Percentiles rank a stretch among this genome's conserved stretches.
Evolutionary conservation across 495 filamentous ascomycete genomes (phyloP).

Genomic region (Xylaria grammica): DNA sequence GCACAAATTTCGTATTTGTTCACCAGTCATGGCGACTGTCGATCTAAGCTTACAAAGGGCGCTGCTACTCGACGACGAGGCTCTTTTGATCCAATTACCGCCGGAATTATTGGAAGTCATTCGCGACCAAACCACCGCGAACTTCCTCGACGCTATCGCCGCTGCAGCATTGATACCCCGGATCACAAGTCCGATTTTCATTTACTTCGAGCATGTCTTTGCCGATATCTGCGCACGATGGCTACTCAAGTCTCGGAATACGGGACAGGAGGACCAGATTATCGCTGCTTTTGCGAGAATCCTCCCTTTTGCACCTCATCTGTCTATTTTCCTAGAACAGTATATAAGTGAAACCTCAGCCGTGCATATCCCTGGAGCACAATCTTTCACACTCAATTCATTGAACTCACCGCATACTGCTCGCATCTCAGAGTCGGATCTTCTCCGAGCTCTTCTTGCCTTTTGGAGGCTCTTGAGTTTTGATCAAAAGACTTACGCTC

Average conservation of each 20-base stretch:
- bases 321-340: slow-evolving; percentile 60
- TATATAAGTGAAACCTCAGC: slow-evolving; percentile 43
- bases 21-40: slow-evolving; percentile 47
- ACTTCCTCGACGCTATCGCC: slow-evolving; percentile 74
- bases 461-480: slow-evolving; percentile 78
- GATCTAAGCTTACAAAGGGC: slow-evolving; percentile 48
- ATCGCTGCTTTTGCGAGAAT: slow-evolving; percentile 79
- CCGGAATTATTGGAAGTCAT: slow-evolving; percentile 69
- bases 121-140: slow-evolving; percentile 62
- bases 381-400: slow-evolving; percentile 30
- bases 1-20: slow-evolving; percentile 29
- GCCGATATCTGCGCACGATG: slow-evolving; percentile 82
- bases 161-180: slow-evolving; percentile 67
- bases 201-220: slow-evolving; percentile 70
- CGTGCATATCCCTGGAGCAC: slow-evolving; percentile 21
- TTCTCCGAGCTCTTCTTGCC: slow-evolving; percentile 62
- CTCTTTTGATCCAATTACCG: slow-evolving; percentile 61
- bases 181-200: slow-evolving; percentile 71
- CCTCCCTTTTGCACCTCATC: slow-evolving; percentile 76
- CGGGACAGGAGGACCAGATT: slow-evolving; percentile 52
- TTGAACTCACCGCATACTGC: slow-evolving; percentile 21
- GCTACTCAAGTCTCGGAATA: slow-evolving; percentile 51
- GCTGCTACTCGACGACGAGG: slow-evolving; percentile 44
- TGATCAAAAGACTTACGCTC: slow-evolving; percentile 68
- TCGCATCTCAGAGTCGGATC: slow-evolving; percentile 24